phyloP scores from a whole-genome alignment of 2,329 filamentous ascomycete species.

The Coniochaeta ligniaria region DNA sequence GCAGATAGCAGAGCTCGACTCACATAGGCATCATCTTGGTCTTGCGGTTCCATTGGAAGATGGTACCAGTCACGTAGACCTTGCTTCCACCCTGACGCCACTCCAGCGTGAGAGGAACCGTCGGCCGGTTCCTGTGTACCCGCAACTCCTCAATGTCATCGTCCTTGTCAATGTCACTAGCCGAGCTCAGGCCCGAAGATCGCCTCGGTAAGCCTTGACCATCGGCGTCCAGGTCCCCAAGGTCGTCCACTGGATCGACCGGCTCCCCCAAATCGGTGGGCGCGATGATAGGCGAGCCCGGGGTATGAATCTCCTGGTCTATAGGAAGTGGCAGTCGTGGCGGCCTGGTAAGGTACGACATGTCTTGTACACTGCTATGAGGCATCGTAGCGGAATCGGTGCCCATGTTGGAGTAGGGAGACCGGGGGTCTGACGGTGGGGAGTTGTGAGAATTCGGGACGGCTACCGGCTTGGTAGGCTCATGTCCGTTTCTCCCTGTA shows the following conservation, averaged over 20 bases:
- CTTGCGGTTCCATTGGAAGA: slow-evolving; percentile 96
- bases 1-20: slow-evolving; percentile 31
- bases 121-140: slow-evolving; percentile 66
- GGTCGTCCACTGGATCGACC: slow-evolving; percentile 45
- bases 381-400: slow-evolving; percentile 36
- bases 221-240: slow-evolving; percentile 37
- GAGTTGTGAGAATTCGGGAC: slow-evolving; percentile 38
- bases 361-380: slow-evolving; percentile 53
- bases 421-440: slow-evolving; percentile 19
- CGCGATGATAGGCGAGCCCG: slow-evolving; percentile 81
- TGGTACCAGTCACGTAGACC: slow-evolving; percentile 94
- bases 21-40: slow-evolving; percentile 81
- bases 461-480: slow-evolving; percentile 51
- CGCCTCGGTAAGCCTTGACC: slow-evolving; percentile 41
- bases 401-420: slow-evolving; percentile 25
- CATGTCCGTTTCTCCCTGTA: slow-evolving; percentile 8
- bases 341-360: slow-evolving; percentile 62
- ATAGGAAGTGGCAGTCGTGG: slow-evolving; percentile 89
- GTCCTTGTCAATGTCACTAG: slow-evolving; percentile 63
- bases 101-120: slow-evolving; percentile 77
- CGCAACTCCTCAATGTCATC: slow-evolving; percentile 71
- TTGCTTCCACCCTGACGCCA: slow-evolving; percentile 81
- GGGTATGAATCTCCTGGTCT: slow-evolving; percentile 82
- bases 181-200: slow-evolving; percentile 52
- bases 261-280: slow-evolving; percentile 51